Conservation (phyloP, 257 asterid species). For the Solanum tarijense region DNA sequence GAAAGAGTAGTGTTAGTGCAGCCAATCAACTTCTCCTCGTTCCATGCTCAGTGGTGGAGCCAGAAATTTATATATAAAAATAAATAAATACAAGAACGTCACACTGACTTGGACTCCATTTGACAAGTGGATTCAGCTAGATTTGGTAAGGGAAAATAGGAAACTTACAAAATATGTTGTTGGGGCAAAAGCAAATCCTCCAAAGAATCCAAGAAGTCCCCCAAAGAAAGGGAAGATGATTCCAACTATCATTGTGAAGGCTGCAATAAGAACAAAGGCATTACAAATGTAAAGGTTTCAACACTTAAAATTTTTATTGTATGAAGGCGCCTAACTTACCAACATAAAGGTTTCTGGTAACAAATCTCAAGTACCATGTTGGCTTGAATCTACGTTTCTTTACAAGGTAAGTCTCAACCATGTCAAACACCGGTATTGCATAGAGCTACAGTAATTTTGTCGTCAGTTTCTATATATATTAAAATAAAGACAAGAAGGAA, state of each 20-base stretch:
- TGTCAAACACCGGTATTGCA: constrained; percentile 43
- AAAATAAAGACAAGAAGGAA: constrained; percentile 11
- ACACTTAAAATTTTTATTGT: background rate
- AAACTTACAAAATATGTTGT: constrained; percentile 36
- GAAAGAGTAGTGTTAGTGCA: background rate
- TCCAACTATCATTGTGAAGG: constrained; percentile 15
- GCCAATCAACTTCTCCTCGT: background rate
- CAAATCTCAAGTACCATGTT: constrained; percentile 19
- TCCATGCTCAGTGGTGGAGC: no score
- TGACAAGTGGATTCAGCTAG: background rate
- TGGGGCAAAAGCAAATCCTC: constrained; percentile 40
- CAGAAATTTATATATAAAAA: no score
- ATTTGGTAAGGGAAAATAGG: background rate
- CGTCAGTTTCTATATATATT: constrained; percentile 12
- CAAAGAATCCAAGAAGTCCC: constrained; percentile 37
- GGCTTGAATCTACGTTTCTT: constrained; percentile 26
- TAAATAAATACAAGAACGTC: no score
- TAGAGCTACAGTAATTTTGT: constrained; percentile 3
- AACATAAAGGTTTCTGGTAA: constrained; percentile 21
- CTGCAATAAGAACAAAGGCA: background rate
- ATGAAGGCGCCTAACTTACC: constrained; percentile 12
- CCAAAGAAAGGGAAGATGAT: constrained; percentile 40
- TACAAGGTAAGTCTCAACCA: constrained; percentile 35
- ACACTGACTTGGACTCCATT: no score
- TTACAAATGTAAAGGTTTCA: background rate